phyloP scores from a whole-genome alignment of 495 filamentous ascomycete genomes.

The Aspergillus cavernicola region DNA sequence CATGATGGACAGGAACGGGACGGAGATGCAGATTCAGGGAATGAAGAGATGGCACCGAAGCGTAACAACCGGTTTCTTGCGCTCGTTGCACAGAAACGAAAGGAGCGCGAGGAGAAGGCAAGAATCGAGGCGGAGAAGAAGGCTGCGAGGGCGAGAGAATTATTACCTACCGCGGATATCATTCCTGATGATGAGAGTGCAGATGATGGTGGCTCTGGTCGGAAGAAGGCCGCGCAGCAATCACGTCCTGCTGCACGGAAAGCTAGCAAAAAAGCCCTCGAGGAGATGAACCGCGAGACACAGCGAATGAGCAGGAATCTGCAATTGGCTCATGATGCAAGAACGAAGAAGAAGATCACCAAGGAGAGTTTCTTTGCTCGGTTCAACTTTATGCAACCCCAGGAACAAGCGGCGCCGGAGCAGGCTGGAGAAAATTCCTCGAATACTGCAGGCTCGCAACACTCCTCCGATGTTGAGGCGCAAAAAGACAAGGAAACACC shows the following conservation, averaged over 20 bases:
- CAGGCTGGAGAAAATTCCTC: constrained; percentile 33
- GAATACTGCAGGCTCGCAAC: constrained; percentile 37
- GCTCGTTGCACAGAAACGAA: constrained; percentile 65
- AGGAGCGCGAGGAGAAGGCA: constrained; percentile 64
- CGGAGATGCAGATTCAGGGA: constrained; percentile 23
- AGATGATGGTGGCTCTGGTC: constrained; percentile 53
- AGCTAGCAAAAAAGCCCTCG: constrained; percentile 92
- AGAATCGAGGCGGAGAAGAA: constrained; percentile 53
- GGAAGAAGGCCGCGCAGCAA: constrained; percentile 60
- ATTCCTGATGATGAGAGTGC: constrained; percentile 39
- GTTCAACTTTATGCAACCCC: constrained; percentile 65
- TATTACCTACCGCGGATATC: constrained; percentile 36
- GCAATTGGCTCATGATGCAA: constrained; percentile 86
- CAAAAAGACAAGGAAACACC: constrained; percentile 42
- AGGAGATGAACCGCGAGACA: constrained; percentile 91
- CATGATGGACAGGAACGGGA: constrained; percentile 8
- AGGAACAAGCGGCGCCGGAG: constrained; percentile 18
- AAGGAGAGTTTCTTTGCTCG: constrained; percentile 79
- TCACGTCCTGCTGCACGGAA: constrained; percentile 70
- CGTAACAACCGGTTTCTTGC: constrained; percentile 60
- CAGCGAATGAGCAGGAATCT: constrained; percentile 85
- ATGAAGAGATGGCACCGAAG: constrained; percentile 43
- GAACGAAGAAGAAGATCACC: constrained; percentile 87
- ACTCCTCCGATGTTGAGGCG: constrained; percentile 49
- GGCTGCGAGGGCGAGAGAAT: constrained; percentile 35